A percentile compares a stretch with the other conserved stretches of the same genome.
phyloP scores from a whole-genome alignment of 2,329 filamentous ascomycete genomes.

The Blastomyces parvus region DNA sequence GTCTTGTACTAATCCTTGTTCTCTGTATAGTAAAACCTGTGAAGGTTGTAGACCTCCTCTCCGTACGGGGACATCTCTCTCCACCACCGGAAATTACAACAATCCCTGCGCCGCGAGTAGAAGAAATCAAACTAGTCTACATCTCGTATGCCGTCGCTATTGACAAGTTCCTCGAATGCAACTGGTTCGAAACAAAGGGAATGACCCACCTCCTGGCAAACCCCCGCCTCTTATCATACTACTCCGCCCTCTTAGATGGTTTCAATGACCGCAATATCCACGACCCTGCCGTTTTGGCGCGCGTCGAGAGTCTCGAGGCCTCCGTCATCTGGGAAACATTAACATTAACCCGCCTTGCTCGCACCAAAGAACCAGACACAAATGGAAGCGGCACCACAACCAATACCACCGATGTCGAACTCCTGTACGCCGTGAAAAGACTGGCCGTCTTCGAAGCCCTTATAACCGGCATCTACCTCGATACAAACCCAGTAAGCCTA shows the following conservation, averaged over 20 bases:
- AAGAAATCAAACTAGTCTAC: constrained; percentile 63
- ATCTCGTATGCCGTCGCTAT: constrained; percentile 66
- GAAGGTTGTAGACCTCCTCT: constrained; percentile 63
- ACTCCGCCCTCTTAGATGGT: constrained; percentile 53
- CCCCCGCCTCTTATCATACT: constrained; percentile 53
- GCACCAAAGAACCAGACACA: constrained; percentile 21
- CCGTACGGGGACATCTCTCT: constrained; percentile 51
- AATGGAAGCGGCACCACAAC: constrained; percentile 29
- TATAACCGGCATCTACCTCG: constrained; percentile 60
- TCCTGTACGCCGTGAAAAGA: constrained; percentile 56
- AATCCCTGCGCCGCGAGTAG: constrained; percentile 41
- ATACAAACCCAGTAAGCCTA: constrained; percentile 38
- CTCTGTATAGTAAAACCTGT: constrained; percentile 51
- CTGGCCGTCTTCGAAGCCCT: constrained; percentile 68
- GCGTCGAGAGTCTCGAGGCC: constrained; percentile 46
- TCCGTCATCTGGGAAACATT: constrained; percentile 53
- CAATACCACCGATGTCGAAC: constrained; percentile 44
- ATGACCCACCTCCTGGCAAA: constrained; percentile 47
- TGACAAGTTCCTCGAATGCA: constrained; percentile 68
- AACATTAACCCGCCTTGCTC: constrained; percentile 41
- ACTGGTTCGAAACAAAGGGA: constrained; percentile 61
- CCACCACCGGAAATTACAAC: constrained; percentile 45
- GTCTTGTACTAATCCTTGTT: constrained; percentile 34
- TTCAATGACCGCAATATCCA: constrained; percentile 33
- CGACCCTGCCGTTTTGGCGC: constrained; percentile 30